Evolutionary conservation across 1,284 basidiomycete genomes (phyloP), one percentile per base, ranked within the genome.

Genomic region (Ustilago cynodontis): DNA sequence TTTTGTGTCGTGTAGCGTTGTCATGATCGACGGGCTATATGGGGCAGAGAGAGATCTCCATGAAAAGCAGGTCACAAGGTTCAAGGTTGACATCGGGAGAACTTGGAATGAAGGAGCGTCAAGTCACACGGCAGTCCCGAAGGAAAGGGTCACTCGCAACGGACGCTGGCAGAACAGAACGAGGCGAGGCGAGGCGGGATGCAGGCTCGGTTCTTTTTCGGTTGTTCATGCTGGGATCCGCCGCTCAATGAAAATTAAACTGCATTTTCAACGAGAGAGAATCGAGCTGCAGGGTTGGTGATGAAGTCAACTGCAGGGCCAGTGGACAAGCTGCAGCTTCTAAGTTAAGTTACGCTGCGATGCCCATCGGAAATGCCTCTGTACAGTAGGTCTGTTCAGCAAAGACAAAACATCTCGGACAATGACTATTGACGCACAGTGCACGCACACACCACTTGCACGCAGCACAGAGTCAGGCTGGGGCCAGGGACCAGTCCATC

Each of bases 161-260:
- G 6, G 6, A 33, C 6, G 11, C 31, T 20, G 14, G 26, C 22
- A 52, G 29, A 33, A 33, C 11, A 11, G 11, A 33, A 11, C 31
- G 31, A 31, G 50, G 50, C 18, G 26, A 33, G 26, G 20, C 24
- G 50, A 49, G 26, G 18, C n/a, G 47, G 47, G 47, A 49, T 28
- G 47, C 47, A 49, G n/a, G 47, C 47, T 54, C 58, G 65, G 65
- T 56, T 55, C 59, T 67, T 20, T 56, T 56, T 67, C 58, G 65
- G 65, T 51, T 57, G 22, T 20, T 29, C 47, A 49, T 49, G 47
- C 47, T 43, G 5, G 20, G 41, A 43, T 43, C 47, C 28, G 47
- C 41, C 41, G 41, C 41, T 20, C 41, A n/a, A 39, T 39, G 6
- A 16, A 16, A 16, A n/a, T 20, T 20, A 43, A 22, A 43, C 7